Evolutionary conservation across 108 stramenopile genomes (phyloP), one percentile per base, ranked within the genome.

Genomic region (Pseudonitzschia delicatissima): DNA sequence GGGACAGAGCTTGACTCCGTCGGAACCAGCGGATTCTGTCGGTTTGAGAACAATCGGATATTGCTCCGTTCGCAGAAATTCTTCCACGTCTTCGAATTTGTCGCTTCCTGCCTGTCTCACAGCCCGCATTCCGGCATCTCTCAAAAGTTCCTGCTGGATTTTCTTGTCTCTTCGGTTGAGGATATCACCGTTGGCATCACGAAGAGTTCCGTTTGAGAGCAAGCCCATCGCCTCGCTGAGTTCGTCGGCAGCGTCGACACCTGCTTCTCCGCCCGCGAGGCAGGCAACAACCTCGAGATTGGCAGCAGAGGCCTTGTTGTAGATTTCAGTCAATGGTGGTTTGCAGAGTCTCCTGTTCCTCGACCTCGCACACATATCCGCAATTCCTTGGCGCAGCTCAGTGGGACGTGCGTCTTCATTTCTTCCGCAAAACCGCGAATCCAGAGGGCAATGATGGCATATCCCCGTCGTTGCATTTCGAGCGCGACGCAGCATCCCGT

Each of bases 1-100:
- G 33, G 76, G 49, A 44, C 82, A 83, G 2, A 83, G 59, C 42
- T 82, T 82, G 49, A 82, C 81, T 35, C 81, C 81, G 65, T 82
- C 81, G n/a, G 71, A 86, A 12, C 97, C 97, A 11, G 97, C 97
- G 20, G 90, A 92, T 73, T 95, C 92, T 15, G 82, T 86, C 15
- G 97, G 97, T 72, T 98, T 98, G 36, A 98, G 69, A 23, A 98
- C 91, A 37, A 93, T 81, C 23, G 90, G 90, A 75, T 81, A 87
- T 7, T 47, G 11, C 57, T 91, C 90, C 1, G 73, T 81, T 9
- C 52, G 45, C 36, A 93, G 59, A 63, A 94, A 95, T 5, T 82
- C 79, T 29, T 92, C 87, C 25, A 91, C 85, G 25, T 84, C 45
- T 48, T 87, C 79, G 69, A 87, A 86, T 57, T 82, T 76, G 37